phyloP scores from a whole-genome alignment of 2,329 filamentous ascomycete genomes.

The Teratosphaeria pseudoeucalypti region DNA sequence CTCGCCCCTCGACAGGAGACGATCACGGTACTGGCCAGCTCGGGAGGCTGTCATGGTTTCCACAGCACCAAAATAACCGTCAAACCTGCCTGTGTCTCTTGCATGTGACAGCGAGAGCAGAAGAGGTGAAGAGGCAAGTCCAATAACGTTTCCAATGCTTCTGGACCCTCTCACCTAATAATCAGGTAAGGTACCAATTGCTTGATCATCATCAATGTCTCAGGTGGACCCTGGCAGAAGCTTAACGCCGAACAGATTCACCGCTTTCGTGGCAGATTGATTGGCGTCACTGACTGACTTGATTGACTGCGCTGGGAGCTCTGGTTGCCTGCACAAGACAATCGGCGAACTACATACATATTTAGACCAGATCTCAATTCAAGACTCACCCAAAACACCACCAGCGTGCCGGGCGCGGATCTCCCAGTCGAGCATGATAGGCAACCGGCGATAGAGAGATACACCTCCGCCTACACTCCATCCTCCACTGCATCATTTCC shows the following conservation, averaged over 20 bases:
- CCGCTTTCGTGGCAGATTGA: not conserved
- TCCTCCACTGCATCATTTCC: not conserved
- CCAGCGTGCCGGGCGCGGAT: not conserved
- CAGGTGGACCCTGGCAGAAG: not conserved
- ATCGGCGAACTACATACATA: not conserved
- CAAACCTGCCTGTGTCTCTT: not conserved
- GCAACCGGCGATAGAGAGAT: not conserved
- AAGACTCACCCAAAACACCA: not conserved
- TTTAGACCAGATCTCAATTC: not conserved
- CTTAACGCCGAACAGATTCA: not conserved
- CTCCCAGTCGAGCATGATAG: not conserved
- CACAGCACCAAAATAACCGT: not conserved
- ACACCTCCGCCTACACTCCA: not conserved
- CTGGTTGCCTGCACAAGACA: not conserved
- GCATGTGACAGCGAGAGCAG: not conserved
- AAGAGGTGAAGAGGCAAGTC: not conserved
- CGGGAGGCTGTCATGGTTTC: not conserved
- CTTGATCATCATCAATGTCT: not conserved
- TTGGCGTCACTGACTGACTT: not conserved
- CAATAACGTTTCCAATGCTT: not conserved
- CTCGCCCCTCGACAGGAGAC: conserved; percentile 18
- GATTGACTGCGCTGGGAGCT: not conserved
- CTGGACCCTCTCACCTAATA: not conserved
- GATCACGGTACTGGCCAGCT: conserved; percentile 6
- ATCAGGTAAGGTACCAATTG: not conserved